Evolutionary conservation across 148 eudicot genomes (phyloP), one percentile per base, ranked within the genome.

Genomic region (Mesembryanthemum crystallinum): DNA sequence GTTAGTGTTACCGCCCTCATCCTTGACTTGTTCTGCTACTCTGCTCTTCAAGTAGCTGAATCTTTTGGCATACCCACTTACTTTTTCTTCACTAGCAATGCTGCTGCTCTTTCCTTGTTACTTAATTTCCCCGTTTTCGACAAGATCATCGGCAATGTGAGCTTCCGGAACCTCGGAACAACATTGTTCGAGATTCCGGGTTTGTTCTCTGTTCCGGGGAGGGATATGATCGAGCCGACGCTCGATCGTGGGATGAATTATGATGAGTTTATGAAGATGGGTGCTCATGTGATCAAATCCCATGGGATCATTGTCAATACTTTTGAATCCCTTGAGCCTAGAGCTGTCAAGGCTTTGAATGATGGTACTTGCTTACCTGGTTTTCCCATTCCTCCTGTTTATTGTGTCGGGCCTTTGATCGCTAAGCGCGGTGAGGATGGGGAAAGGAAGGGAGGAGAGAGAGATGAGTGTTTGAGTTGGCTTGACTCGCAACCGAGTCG

Each of bases 391-490:
- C 89, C 89, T 24, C 85, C 87, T 1, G 25, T 86, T 11, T 82
- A 71, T 51, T 67, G 80, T 45, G 27, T 84, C 1, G 89, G 89
- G n/a, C 89, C 89, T 5, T 57, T 86, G 37, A 47, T 87, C 8
- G 73, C 73, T 29, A 29, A 69, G 30, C 58, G 60, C 1, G 60
- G 60, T 29, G 60, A 67, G 20, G 10, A 28, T 10, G 9, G 43
- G 3, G 12, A 2, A 27, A n/a, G 24, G 20, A 15, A 6, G 1
- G 39, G 51, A 45, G 72, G 35, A 69, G 65, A 20, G 14, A 24
- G 25, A n/a, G 73, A 79, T 8, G 88, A 76, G 60, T 88, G 91
- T 74, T 45, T 87, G 30, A 24, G 23, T 1, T 85, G 88, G 90
- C 81, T 87, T 0, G 80, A 85, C 62, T 28, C 30, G 3, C 90